A percentile compares a stretch with the other conserved stretches of the same genome.
phyloP scores from a whole-genome alignment of 495 filamentous ascomycete genomes.

The Podospora comata region DNA sequence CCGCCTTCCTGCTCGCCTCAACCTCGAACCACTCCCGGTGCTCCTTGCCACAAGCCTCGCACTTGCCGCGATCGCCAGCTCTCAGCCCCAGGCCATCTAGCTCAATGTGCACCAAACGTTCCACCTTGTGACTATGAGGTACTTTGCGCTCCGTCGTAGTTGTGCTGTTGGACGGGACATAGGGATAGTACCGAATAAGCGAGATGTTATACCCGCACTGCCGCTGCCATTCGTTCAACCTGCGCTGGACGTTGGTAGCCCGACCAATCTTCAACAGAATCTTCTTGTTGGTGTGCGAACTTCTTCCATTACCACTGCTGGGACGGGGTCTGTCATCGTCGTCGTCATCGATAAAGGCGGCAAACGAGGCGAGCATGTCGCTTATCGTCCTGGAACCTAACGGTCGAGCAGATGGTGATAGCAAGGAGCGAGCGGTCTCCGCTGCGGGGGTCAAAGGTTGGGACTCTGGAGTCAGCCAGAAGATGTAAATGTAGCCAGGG shows the following conservation, averaged over 20 bases:
- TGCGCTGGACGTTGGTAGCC: conserved; percentile 82
- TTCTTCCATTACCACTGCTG: conserved; percentile 18
- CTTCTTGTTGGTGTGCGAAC: conserved; percentile 33
- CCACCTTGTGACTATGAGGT: conserved; percentile 82
- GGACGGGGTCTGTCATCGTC: conserved; percentile 15
- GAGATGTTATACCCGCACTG: conserved; percentile 88
- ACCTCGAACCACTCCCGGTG: conserved; percentile 98
- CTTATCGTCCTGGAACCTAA: conserved; percentile 56
- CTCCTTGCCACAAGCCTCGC: conserved; percentile 75
- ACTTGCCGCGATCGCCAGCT: conserved; percentile 54
- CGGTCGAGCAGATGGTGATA: conserved; percentile 43
- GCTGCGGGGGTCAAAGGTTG: conserved; percentile 48
- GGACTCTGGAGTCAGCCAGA: conserved; percentile 75
- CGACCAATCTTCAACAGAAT: conserved; percentile 91
- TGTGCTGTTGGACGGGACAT: conserved; percentile 54
- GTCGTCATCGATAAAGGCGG: conserved; percentile 30
- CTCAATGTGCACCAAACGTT: conserved; percentile 88
- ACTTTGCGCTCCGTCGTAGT: conserved; percentile 59
- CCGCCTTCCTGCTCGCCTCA: conserved; percentile 64
- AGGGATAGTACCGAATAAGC: conserved; percentile 88
- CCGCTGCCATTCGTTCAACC: conserved; percentile 85
- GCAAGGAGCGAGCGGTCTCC: conserved; percentile 58
- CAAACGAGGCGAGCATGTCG: conserved; percentile 63
- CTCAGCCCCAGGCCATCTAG: conserved; percentile 64
- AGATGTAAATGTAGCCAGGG: conserved; percentile 95